Evolutionary conservation across 495 filamentous ascomycete genomes (phyloP), one percentile per base, ranked within the genome.

Genomic region (Penicillium robsamsonii): DNA sequence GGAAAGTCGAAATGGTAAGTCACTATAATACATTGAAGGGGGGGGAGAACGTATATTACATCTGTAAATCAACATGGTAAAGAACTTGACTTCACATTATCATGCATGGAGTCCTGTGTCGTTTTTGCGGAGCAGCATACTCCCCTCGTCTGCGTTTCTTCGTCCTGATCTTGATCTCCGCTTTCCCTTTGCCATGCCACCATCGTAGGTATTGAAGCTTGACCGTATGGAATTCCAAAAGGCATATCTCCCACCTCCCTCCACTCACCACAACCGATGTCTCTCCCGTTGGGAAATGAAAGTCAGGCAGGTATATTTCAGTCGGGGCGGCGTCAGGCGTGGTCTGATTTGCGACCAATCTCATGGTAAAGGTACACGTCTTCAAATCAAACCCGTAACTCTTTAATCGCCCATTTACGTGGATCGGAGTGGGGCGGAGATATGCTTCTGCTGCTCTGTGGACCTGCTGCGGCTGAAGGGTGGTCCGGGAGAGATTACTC

Each of bases 361-460:
- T 78, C 61, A 95, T 73, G 13, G 79, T 83, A 59, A 96, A 96
- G 13, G 79, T 78, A 67, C 84, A 88, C 43, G 80, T 87, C 20
- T 79, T 79, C 38, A 96, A 73, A 66, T 96, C 91, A 66, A 98
- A 97, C 1, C 81, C 83, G 62, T 87, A 88, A 27, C 77, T 74
- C 6, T 75, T 62, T 30, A 96, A 73, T 15, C 75, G 76, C 1
- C 94, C 92, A 40, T 83, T 85, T 0, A 85, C 88, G 40, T 75
- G 75, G 51, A 95, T 85, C 0, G 95, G 91, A 30, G 87, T 86
- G 6, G 94, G 93, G 2, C 94, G 87, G 35, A 97, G 82, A 57
- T 87, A 97, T 4, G 94, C 94, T 65, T 97, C 92, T 10, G 89
- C 91, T 4, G 94, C 94, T 41, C 94, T 87, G 61, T 86, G 92